Conservation (phyloP, 2,329 filamentous ascomycete species). For the Penicillium digitatum region DNA sequence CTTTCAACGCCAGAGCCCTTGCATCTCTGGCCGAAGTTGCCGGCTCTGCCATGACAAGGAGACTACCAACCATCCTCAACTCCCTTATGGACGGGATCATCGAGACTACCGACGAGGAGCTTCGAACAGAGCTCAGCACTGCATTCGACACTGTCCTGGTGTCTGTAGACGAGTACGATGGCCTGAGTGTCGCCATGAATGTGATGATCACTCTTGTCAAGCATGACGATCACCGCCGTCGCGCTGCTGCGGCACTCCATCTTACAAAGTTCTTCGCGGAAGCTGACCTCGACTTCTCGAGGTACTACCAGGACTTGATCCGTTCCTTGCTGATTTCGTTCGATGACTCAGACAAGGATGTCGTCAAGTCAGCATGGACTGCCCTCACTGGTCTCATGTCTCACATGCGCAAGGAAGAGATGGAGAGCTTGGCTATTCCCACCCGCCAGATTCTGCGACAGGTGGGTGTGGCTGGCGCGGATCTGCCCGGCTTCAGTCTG, state of each 20-base stretch:
- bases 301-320: conserved; percentile 94
- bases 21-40: conserved; percentile 92
- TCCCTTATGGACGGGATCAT: conserved; percentile 92
- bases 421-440: conserved; percentile 86
- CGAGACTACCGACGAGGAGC: conserved; percentile 64
- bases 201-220: conserved; percentile 84
- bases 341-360: conserved; percentile 75
- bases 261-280: conserved; percentile 80
- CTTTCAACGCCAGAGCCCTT: conserved; percentile 91
- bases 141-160: conserved; percentile 87
- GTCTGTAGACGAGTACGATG: conserved; percentile 93
- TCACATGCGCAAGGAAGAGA: conserved; percentile 90
- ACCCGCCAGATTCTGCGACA: conserved; percentile 82
- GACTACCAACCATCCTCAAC: conserved; percentile 85
- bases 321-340: conserved; percentile 87
- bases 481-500: conserved; percentile 79
- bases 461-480: conserved; percentile 79
- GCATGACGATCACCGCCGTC: conserved; percentile 83
- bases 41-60: conserved; percentile 82
- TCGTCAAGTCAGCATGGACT: conserved; percentile 85
- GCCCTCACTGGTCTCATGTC: conserved; percentile 85
- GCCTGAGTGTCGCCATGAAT: conserved; percentile 92
- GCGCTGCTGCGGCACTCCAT: conserved; percentile 72
- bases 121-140: conserved; percentile 67
- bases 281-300: conserved; percentile 80